phyloP scores from a whole-genome alignment of 805 yeast genomes.

The Candida golubevii region DNA sequence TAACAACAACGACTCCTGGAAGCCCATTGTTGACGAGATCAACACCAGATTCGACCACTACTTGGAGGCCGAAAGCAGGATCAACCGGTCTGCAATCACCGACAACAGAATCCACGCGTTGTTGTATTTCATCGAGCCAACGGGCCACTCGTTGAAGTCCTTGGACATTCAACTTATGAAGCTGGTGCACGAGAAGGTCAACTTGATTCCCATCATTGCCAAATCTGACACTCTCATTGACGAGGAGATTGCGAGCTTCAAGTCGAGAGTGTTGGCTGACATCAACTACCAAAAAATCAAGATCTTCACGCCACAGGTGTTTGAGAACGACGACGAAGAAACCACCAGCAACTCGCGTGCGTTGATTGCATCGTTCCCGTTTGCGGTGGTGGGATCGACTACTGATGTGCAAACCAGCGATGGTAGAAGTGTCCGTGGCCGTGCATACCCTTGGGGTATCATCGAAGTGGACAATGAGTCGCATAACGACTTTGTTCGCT shows the following conservation, averaged over 20 bases:
- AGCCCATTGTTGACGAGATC: slow-evolving; percentile 86
- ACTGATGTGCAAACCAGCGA: slow-evolving; percentile 61
- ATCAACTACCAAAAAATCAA: slow-evolving; percentile 69
- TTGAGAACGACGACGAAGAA: slow-evolving; percentile 84
- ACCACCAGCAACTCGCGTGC: slow-evolving; percentile 60
- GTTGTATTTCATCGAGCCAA: slow-evolving; percentile 92
- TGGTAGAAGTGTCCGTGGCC: slow-evolving; percentile 83
- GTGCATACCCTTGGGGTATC: slow-evolving; percentile 95
- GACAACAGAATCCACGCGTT: slow-evolving; percentile 93
- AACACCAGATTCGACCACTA: slow-evolving; percentile 81
- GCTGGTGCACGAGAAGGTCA: slow-evolving; percentile 83
- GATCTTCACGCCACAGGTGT: slow-evolving; percentile 68
- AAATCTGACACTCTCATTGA: slow-evolving; percentile 91
- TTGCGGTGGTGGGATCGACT: slow-evolving; percentile 92
- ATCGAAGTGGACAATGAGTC: slow-evolving; percentile 93
- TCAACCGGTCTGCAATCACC: slow-evolving; percentile 62
- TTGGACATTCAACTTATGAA: slow-evolving; percentile 87
- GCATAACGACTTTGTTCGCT: slow-evolving; percentile 86
- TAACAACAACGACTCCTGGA: slow-evolving; percentile 73
- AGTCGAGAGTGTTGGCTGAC: slow-evolving; percentile 73
- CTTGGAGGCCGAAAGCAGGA: slow-evolving; percentile 84
- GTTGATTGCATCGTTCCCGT: slow-evolving; percentile 73
- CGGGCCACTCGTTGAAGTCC: slow-evolving; percentile 88
- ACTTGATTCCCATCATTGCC: slow-evolving; percentile 90
- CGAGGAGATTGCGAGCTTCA: slow-evolving; percentile 75